A percentile compares a stretch with the other conserved stretches of the same genome.
These are phyloP conservation scores for Plantago lanceolata DNA, from an alignment of 305 asterid species.

Conservation along the genomic window DNA sequence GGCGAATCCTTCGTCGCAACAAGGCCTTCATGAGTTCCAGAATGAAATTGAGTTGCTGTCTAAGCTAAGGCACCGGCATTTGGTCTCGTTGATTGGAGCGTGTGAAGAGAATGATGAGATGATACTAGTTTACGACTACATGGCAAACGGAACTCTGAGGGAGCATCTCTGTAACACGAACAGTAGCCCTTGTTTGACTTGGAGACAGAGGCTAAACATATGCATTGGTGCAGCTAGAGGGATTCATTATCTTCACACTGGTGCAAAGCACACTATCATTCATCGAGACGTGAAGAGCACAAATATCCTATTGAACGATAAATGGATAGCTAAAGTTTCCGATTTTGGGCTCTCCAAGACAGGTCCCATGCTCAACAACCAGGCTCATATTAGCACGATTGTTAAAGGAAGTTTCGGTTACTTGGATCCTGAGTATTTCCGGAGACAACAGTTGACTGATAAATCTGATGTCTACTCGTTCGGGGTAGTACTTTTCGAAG, in stretches of 20 bases:
- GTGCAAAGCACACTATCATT: constrained; percentile 59
- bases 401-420: constrained; percentile 77
- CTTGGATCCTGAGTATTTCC: constrained; percentile 68
- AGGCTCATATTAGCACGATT: constrained; percentile 59
- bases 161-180: constrained; percentile 49
- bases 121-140: constrained; percentile 72
- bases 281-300: constrained; percentile 76
- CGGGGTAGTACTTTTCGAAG: constrained; percentile 65
- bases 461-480: constrained; percentile 68
- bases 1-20: constrained; percentile 51
- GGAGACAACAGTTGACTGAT: constrained; percentile 57
- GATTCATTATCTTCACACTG: constrained; percentile 80
- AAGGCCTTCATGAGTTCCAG: constrained; percentile 66
- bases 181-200: constrained; percentile 30
- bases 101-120: constrained; percentile 68
- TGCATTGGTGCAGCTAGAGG: constrained; percentile 74
- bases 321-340: constrained; percentile 68
- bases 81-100: constrained; percentile 70
- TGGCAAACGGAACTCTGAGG: constrained; percentile 67
- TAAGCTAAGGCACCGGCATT: constrained; percentile 61
- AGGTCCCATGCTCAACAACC: constrained; percentile 34
- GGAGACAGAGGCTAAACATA: constrained; percentile 59
- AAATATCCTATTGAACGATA: constrained; percentile 53
- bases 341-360: constrained; percentile 75
- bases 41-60: constrained; percentile 73